Evolutionary conservation across 2,329 filamentous ascomycete species (phyloP), one percentile per base, ranked within the genome.

Genomic region (Rhynchosporium graminicola): DNA sequence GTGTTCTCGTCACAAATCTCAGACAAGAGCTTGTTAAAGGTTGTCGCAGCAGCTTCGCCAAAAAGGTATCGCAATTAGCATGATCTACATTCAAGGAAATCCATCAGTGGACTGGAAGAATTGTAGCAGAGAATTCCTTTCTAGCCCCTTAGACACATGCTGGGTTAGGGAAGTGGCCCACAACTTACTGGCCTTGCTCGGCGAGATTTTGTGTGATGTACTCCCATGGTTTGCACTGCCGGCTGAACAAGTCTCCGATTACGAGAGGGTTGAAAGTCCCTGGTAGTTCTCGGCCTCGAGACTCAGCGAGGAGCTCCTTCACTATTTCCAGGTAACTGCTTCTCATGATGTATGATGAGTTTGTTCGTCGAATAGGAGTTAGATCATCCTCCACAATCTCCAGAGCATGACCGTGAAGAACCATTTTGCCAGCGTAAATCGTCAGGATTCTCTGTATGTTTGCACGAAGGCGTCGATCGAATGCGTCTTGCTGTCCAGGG

Each of bases 211-310:
- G 55, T 7, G 56, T 56, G 40, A 63, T 55, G 26, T 38, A 15
- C 36, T 61, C 62, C 59, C 59, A 64, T 20, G 62, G 54, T 48
- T 64, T 59, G 42, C 57, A 61, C 26, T 64, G 59, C 20, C 52
- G 26, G 28, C 55, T 56, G 43, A 64, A 64, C 15, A 64, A 36
- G 42, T 64, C 58, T 48, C 54, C 62, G 45, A 64, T 28, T 1
- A 64, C 45, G n/a, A 64, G 51, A 48, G 62, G 62, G n/a, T 60
- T 64, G 58, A 59, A 61, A 3, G 54, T 61, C 4, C 62, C 62
- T 5, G 57, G 63, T 1, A 64, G 31, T 38, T 64, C 63, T 29
- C 60, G 55, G 6, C 63, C 59, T 33, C 59, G 56, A 31, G 42
- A 56, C 20, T 58, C 55, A 1, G 15, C 28, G 56, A 64, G 46